A percentile compares a stretch with the other conserved stretches of the same genome.
Evolutionary conservation across 495 filamentous ascomycete genomes (phyloP).

Genomic region (Aspergillus homomorphus): DNA sequence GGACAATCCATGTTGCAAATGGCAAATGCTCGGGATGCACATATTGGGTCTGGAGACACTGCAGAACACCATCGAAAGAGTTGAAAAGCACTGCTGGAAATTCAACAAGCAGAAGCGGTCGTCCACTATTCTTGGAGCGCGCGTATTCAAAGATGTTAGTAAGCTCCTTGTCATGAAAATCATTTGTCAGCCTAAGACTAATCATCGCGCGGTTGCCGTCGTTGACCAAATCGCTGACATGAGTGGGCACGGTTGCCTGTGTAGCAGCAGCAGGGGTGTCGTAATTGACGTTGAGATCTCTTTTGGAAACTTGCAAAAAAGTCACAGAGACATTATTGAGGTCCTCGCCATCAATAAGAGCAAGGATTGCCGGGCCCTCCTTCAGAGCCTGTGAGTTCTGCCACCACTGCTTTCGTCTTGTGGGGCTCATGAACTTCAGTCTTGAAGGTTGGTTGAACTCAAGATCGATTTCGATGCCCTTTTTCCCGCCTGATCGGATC

Average conservation of each 20-base stretch:
- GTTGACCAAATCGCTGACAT: conserved; percentile 6
- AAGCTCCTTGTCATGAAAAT: neutral
- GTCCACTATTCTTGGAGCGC: neutral
- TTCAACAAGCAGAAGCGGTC: conserved; percentile 49
- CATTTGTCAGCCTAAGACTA: neutral
- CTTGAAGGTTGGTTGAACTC: conserved; percentile 15
- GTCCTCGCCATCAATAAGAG: conserved; percentile 14
- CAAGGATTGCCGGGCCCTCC: conserved; percentile 4
- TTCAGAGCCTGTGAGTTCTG: conserved; percentile 5
- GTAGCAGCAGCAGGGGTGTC: no score
- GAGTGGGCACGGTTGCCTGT: neutral
- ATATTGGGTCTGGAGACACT: conserved; percentile 52
- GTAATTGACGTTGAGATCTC: conserved; percentile 4
- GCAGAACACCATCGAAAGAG: conserved; percentile 56
- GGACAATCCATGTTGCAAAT: conserved; percentile 9
- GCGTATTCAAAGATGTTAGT: conserved; percentile 1
- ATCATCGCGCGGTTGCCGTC: conserved; percentile 9
- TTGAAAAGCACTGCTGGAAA: conserved; percentile 61
- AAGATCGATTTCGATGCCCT: conserved; percentile 15
- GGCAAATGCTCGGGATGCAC: conserved; percentile 22
- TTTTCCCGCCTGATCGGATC: neutral
- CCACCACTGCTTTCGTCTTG: conserved; percentile 12
- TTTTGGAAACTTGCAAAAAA: conserved; percentile 9
- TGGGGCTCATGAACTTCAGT: neutral
- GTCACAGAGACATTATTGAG: conserved; percentile 1